Evolutionary conservation across 176 grass and related monocot species (phyloP), one percentile per base, ranked within the genome.

Genomic region (Rhynchospora pubera): DNA sequence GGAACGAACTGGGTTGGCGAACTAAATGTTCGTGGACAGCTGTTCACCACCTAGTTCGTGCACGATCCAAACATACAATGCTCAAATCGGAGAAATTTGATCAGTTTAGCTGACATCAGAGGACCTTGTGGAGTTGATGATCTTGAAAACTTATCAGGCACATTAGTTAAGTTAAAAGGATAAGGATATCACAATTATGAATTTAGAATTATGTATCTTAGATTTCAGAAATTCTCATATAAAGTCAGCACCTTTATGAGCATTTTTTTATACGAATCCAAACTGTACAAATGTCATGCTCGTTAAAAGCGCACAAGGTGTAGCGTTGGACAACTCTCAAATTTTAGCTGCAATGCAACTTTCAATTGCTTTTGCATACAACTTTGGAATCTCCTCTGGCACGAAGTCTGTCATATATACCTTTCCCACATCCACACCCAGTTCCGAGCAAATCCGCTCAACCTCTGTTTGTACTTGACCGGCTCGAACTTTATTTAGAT

Each of bases 331-430:
- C 28, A 45, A 47, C 42, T 71, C 57, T 60, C 43, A 73, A 48
- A 73, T 73, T 51, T 10, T 73, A 19, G 69, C 45, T 34, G 52
- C 10, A 59, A 57, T 2, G 9, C 76, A 48, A 46, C 0, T 45
- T 39, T 71, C 62, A 56, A 71, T 69, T 1, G 80, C 83, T 43
- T 86, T 61, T 3, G 77, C 0, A 24, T 91, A 91, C 50, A 86
- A 42, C n/a, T 92, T 81, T 2, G 90, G 51, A 65, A 93, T 81
- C 44, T 86, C 87, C 14, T 91, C 85, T 63, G 77, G 73, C 0
- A 87, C 91, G 46, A 88, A 92, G 64, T 94, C 92, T 0, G 92
- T 92, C 85, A 87, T 89, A 83, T 97, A 97, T 0, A 91, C 95
- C 52, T 94, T 18, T 23, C 83, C 92, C 10, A 82, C 87, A 24